phyloP scores from a whole-genome alignment of 2,329 filamentous ascomycete genomes.

The Penicillium paneum region DNA sequence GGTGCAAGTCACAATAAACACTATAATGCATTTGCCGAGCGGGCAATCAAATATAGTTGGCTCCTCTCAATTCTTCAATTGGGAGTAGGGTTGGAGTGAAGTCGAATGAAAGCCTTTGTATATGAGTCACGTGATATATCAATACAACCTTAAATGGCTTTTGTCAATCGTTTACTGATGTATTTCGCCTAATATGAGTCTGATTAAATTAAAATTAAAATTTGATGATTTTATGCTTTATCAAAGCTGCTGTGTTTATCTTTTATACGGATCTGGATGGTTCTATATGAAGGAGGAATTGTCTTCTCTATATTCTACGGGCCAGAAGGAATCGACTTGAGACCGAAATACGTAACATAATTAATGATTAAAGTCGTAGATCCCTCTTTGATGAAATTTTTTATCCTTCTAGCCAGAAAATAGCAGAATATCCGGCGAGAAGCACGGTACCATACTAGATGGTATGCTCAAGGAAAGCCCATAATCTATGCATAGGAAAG shows the following conservation, averaged over 20 bases:
- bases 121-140: slow-evolving; percentile 1
- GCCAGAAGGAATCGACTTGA: not conserved
- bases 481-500: not conserved
- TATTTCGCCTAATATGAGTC: not conserved
- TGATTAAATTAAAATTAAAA: too few relatives aligned
- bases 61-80: not conserved
- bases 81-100: not conserved
- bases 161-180: not conserved
- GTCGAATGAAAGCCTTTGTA: slow-evolving; percentile 6
- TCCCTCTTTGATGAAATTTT: not conserved
- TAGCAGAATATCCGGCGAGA: not conserved
- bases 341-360: not conserved
- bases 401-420: not conserved
- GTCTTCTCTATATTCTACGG: not conserved
- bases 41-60: not conserved
- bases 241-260: too few relatives aligned
- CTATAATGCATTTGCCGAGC: not conserved
- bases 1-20: not conserved
- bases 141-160: slow-evolving; percentile 3
- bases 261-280: not conserved
- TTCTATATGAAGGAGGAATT: not conserved
- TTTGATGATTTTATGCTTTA: not conserved
- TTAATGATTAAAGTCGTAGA: not conserved
- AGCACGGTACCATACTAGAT: not conserved
- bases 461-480: not conserved